Percentiles rank a stretch among this genome's conserved stretches.
Conservation (phyloP, 2,329 filamentous ascomycete species). For the Emmonsiellopsis sp. region DNA sequence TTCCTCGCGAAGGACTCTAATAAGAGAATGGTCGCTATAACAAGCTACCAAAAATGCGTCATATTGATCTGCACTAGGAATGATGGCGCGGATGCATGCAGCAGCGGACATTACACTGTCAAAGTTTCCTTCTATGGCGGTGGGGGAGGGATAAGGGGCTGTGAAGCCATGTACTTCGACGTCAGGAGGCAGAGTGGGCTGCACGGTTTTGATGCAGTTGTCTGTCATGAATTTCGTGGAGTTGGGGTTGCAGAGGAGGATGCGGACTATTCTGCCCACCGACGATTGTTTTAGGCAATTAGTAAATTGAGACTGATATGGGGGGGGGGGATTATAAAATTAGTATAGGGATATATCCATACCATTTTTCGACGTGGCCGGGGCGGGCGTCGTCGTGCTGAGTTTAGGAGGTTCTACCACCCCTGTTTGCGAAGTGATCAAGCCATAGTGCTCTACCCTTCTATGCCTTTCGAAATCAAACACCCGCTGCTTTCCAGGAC, state of each 20-base stretch:
- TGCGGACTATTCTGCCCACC: conserved; percentile 1
- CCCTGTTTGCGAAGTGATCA: conserved; percentile 21
- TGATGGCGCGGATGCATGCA: conserved; percentile 51
- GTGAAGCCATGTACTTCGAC: conserved; percentile 31
- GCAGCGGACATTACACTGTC: conserved; percentile 43
- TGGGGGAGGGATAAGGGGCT: conserved; percentile 20
- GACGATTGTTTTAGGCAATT: no score
- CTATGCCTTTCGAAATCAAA: conserved; percentile 27
- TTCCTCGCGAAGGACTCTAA: conserved; percentile 48
- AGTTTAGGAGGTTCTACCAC: conserved; percentile 32
- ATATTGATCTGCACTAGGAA: conserved; percentile 34
- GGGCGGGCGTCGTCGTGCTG: background rate
- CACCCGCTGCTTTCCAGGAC: conserved; percentile 40
- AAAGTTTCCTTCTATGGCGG: conserved; percentile 19
- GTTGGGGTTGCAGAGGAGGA: conserved; percentile 38
- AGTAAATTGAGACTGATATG: no score
- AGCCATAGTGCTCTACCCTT: conserved; percentile 22
- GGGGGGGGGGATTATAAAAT: no score
- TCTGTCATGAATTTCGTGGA: conserved; percentile 35
- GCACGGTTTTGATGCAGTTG: conserved; percentile 30
- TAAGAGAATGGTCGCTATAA: conserved; percentile 76
- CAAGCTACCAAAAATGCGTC: conserved; percentile 82
- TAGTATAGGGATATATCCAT: no score
- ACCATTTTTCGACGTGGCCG: no score
- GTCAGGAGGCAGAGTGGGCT: conserved; percentile 25